Base-by-base conservation (phyloP, 768 basidiomycete species). In the Kwoniella sp. region DNA sequence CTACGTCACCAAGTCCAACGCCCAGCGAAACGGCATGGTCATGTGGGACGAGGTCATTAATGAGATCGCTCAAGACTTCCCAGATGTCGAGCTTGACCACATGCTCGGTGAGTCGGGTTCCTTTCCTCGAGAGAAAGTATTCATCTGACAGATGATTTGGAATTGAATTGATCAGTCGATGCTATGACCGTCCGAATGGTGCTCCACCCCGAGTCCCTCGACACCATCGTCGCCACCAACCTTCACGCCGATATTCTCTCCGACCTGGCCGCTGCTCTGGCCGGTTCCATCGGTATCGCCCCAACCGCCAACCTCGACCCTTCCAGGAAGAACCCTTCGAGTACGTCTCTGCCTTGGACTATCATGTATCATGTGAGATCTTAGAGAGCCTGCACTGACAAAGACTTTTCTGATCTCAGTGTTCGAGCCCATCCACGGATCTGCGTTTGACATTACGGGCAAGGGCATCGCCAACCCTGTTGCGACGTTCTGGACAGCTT, bases 381-480 rank as follows among this genome's bases (percentile, higher is more conserved):
- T 45, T 7, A 34, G 8, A 8, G 11, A 17, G 9, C 15, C 41
- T 20, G 15, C 41, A 11, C 8, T 45, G 15, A 8, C 20, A 20
- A 45, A 3, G 34, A 34, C 7, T 34, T 34, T 34, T 3, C 20
- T 45, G 41, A 9, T 17, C 15, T 7, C 20, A 45, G 73, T 86
- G 67, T 86, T 86, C 65, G 85, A 86, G 68, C 85, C 86, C 5
- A 84, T 86, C 12, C 86, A 86, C 66, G 86, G 86, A 15, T 84
- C 85, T 29, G 86, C 86, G 1, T 85, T 85, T 15, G 86, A 87
- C 71, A 87, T 87, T 63, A 84, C 83, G 12, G 85, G 86, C 20
- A 83, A 82, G 71, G 84, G 84, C 0, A 83, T 86, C 41, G 84
- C 86, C 0, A 87, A 86, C 67, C 86, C 86, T 1, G 79, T 86